Evolutionary conservation across 495 filamentous ascomycete species (phyloP).

Genomic region (Neurospora hispaniola): DNA sequence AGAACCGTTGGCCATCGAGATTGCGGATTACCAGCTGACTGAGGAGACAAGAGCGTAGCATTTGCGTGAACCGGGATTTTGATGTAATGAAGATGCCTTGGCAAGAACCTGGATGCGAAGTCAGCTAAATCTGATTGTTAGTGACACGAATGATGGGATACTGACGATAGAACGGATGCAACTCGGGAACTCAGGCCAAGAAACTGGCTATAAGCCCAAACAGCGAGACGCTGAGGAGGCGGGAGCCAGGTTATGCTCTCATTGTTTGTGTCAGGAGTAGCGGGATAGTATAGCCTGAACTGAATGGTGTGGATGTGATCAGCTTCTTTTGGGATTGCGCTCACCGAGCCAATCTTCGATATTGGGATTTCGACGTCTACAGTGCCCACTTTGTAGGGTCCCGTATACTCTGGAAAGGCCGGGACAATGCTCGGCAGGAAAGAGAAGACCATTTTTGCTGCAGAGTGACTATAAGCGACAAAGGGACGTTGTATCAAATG

Average conservation of each 20-base stretch:
- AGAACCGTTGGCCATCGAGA: conserved; percentile 63
- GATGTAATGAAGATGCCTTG: conserved; percentile 56
- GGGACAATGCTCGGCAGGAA: conserved; percentile 36
- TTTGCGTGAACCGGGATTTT: conserved; percentile 41
- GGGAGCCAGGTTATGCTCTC: conserved; percentile 57
- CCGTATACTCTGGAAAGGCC: conserved; percentile 55
- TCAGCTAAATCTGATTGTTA: not conserved
- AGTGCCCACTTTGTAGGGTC: conserved; percentile 63
- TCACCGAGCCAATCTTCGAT: conserved; percentile 42
- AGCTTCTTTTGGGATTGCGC: conserved; percentile 37
- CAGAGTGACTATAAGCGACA: not conserved
- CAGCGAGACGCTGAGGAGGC: conserved; percentile 54
- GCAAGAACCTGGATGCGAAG: conserved; percentile 36
- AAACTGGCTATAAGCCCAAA: conserved; percentile 59
- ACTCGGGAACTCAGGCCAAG: conserved; percentile 44
- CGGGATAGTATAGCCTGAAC: conserved; percentile 70
- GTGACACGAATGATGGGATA: conserved; percentile 1
- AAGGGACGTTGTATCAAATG: not conserved
- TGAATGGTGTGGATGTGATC: conserved; percentile 51
- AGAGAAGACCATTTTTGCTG: conserved; percentile 8
- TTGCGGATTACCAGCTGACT: conserved; percentile 18
- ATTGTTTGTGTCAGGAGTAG: conserved; percentile 31
- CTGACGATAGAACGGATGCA: conserved; percentile 52
- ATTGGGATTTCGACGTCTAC: conserved; percentile 65
- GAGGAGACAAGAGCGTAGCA: conserved; percentile 22